Percentiles rank a stretch among this genome's conserved stretches.
Conservation (phyloP, 2,329 filamentous ascomycete species). For the Microdochium bolleyi region DNA sequence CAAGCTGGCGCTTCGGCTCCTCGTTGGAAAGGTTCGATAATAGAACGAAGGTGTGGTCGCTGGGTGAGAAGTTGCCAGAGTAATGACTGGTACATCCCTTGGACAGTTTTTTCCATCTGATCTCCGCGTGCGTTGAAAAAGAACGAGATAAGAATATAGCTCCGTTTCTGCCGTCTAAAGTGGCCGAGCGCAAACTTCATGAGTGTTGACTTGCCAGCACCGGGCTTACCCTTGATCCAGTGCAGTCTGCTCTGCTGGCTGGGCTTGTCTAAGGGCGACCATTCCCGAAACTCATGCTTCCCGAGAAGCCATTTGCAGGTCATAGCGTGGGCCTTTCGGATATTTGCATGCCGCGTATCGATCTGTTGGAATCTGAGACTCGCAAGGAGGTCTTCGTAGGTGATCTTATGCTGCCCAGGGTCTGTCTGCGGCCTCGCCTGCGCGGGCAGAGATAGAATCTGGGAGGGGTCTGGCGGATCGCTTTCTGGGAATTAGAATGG, state of each 20-base stretch:
- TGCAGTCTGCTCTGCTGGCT: background rate
- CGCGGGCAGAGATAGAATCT: background rate
- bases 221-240: constrained; percentile 6
- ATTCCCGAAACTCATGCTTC: background rate
- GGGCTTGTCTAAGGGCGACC: constrained; percentile 11
- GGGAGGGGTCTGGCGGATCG: background rate
- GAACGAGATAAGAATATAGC: constrained; percentile 26
- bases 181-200: constrained; percentile 2
- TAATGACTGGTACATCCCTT: constrained; percentile 42
- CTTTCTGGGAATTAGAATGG: background rate
- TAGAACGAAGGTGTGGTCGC: constrained; percentile 20
- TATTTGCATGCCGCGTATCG: background rate
- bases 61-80: constrained; percentile 34
- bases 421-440: background rate
- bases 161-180: background rate
- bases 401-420: background rate
- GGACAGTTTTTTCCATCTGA: constrained; percentile 31
- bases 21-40: background rate
- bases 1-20: background rate
- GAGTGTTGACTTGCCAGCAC: constrained; percentile 4
- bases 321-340: background rate
- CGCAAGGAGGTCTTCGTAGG: background rate
- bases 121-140: constrained; percentile 41
- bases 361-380: background rate
- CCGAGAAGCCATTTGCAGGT: constrained; percentile 4